phyloP scores from a whole-genome alignment of 306 rosid species.

The Heteromeles arbutifolia region DNA sequence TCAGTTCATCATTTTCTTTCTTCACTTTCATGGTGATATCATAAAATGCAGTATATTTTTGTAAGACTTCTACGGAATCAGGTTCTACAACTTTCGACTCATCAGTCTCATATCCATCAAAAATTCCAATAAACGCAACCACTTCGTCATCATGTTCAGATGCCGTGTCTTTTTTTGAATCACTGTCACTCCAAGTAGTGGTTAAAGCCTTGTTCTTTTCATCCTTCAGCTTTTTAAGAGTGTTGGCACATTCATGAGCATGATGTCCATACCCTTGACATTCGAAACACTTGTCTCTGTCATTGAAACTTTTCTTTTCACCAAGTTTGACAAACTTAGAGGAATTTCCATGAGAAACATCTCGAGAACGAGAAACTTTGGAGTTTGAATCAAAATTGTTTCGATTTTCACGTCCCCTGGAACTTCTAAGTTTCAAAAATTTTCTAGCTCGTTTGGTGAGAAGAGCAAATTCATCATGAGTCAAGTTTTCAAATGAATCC shows the following conservation, averaged over 20 bases:
- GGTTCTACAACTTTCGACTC: no score
- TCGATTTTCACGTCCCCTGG: not conserved
- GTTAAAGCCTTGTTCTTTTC: not conserved
- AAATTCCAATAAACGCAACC: no score
- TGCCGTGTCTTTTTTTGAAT: not conserved
- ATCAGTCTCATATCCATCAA: no score
- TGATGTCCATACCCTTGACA: not conserved
- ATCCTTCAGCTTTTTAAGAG: not conserved
- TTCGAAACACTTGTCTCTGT: not conserved
- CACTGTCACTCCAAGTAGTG: not conserved
- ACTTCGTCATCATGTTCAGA: not conserved
- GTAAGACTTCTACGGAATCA: no score
- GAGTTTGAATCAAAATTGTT: no score
- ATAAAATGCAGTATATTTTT: no score
- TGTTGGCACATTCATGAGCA: not conserved
- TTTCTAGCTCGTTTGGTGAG: not conserved
- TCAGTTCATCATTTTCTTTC: no score
- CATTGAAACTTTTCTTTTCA: not conserved
- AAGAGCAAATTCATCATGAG: not conserved
- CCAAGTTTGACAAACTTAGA: not conserved
- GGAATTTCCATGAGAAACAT: not conserved
- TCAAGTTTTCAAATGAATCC: not conserved
- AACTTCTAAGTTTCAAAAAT: not conserved
- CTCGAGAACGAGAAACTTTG: not conserved
- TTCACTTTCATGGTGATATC: no score